These are phyloP conservation scores for Rossbeevera mucosa DNA, from an alignment of 768 basidiomycete species.

Conservation along the genomic window DNA sequence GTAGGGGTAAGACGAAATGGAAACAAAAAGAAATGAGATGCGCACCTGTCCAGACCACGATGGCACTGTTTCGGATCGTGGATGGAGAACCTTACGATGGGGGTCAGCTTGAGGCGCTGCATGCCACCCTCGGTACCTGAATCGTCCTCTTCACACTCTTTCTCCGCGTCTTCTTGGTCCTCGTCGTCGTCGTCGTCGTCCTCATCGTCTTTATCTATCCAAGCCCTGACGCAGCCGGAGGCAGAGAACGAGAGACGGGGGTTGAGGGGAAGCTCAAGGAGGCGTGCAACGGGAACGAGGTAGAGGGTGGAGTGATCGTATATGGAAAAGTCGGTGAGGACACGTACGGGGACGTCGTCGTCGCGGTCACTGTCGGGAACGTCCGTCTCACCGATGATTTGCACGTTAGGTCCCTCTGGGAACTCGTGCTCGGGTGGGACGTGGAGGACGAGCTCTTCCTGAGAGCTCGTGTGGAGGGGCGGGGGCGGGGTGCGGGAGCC, in stretches of 20 bases:
- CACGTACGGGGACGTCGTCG: conserved; percentile 50
- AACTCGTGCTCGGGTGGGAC: conserved; percentile 29
- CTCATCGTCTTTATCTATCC: conserved; percentile 31
- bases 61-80: conserved; percentile 34
- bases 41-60: conserved; percentile 42
- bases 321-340: conserved; percentile 50
- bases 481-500: conserved; percentile 10
- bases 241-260: conserved; percentile 29
- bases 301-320: conserved; percentile 39
- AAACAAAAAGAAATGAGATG: background rate
- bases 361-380: conserved; percentile 24
- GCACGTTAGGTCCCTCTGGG: conserved; percentile 38
- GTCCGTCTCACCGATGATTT: conserved; percentile 42
- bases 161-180: conserved; percentile 21
- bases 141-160: conserved; percentile 1
- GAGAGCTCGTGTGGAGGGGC: background rate
- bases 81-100: conserved; percentile 44
- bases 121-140: conserved; percentile 7
- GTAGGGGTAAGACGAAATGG: conserved; percentile 8
- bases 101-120: conserved; percentile 37
- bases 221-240: conserved; percentile 38
- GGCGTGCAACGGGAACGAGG: conserved; percentile 38
- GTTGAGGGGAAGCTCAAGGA: conserved; percentile 32
- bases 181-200: conserved; percentile 23
- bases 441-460: conserved; percentile 12